Conservation (phyloP, 352 stramenopile species). For the Peronospora tabacina region DNA sequence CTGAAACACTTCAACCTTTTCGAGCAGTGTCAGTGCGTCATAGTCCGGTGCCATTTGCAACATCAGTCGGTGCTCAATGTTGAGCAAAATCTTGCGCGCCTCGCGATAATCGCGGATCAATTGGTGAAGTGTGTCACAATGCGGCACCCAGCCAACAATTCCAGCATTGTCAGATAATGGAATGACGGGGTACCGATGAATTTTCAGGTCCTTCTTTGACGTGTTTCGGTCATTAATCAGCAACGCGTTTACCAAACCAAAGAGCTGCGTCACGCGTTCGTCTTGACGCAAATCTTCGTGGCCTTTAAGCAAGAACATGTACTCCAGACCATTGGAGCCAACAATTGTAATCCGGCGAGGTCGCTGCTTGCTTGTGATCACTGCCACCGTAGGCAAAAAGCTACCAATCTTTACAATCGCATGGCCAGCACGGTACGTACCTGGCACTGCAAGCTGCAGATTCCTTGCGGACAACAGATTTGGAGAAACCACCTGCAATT, state of each 20-base stretch:
- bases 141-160: constrained; percentile 96
- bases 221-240: constrained; percentile 94
- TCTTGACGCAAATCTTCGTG: constrained; percentile 99
- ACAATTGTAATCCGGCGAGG: constrained; percentile 92
- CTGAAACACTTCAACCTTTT: constrained; percentile 98
- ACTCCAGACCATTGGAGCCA: constrained; percentile 95
- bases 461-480: constrained; percentile 88
- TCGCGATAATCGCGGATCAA: constrained; percentile 94
- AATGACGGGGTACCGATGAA: constrained; percentile 96
- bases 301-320: constrained; percentile 99
- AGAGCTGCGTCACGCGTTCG: constrained; percentile 99
- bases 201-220: constrained; percentile 95
- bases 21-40: constrained; percentile 92
- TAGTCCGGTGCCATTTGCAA: constrained; percentile 91
- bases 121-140: constrained; percentile 97
- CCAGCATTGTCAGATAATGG: constrained; percentile 97
- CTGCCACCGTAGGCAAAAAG: constrained; percentile 91
- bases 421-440: constrained; percentile 72
- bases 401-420: constrained; percentile 64
- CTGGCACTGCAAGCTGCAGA: constrained; percentile 94
- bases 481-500: constrained; percentile 94
- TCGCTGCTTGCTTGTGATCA: constrained; percentile 98
- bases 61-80: constrained; percentile 91
- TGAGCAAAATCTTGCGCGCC: constrained; percentile 85
- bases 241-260: constrained; percentile 98